Base-by-base conservation (phyloP, 495 filamentous ascomycete species). In the Hypoxylon perforatum region DNA sequence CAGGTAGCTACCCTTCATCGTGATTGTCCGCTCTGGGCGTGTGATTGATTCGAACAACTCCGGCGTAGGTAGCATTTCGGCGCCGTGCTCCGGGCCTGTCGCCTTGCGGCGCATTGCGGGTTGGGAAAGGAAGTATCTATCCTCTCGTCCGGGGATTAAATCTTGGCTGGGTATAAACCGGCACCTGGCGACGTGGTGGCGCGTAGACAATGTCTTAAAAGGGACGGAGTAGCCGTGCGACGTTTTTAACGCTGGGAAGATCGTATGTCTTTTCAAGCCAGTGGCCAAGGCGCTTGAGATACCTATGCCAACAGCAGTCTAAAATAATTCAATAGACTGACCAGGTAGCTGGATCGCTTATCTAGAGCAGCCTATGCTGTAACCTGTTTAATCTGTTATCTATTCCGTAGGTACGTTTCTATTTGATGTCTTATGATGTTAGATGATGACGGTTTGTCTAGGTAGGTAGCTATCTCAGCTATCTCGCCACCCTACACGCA, bases 31-130 rank as follows among this genome's bases (percentile, higher is more conserved):
- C 25, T 28, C 30, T 33, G 8, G 8, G 3, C 3, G 25, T 7
- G 3, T 28, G 30, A 14, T 41, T n/a, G n/a, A n/a, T 14, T 41
- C 38, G 38, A 41, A 15, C 12, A 41, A 17, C 15, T 15, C 38
- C 38, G 38, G n/a, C 22, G 45, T 48, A 14, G 18, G 45, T 4
- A 23, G 30, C 15, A 19, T 28, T 46, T 18, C 51, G 25, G 35
- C 61, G 52, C 36, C 46, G 47, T 48, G 25, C 21, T 57, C 57
- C 57, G 64, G 39, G 4, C 14, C 28, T 44, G 21, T 67, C 64
- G 64, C 57, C 30, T 17, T 57, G 22, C 57, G 64, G 52, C 64
- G 57, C 52, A 14, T 57, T 57, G 64, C 64, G 51, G 19, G 7
- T 35, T n/a, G 21, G 21, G 45, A n/a, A 12, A 8, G 10, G 28